These are phyloP conservation scores for Parmelia sp. DNA, from an alignment of 495 filamentous ascomycete species.

Conservation along the genomic window DNA sequence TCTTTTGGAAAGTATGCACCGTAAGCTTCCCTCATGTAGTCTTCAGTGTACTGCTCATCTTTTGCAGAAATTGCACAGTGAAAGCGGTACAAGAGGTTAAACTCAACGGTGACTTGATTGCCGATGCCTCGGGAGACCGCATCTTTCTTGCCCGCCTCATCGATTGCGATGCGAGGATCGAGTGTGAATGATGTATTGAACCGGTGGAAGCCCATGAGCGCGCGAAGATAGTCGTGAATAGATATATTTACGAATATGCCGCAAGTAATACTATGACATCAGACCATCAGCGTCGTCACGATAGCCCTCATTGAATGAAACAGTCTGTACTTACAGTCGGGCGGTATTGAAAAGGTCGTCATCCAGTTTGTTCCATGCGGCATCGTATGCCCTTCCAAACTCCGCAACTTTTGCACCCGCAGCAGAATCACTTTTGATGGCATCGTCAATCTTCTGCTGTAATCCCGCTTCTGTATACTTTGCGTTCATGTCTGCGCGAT, in stretches of 20 bases:
- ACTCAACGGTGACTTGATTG: slow-evolving; percentile 51
- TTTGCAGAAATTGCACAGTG: slow-evolving; percentile 41
- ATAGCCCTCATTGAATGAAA: not conserved
- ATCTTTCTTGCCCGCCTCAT: slow-evolving; percentile 17
- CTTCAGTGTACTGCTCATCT: slow-evolving; percentile 45
- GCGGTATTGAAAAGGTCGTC: slow-evolving; percentile 39
- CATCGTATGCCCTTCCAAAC: slow-evolving; percentile 9
- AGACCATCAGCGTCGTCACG: not conserved
- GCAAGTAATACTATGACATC: slow-evolving; percentile 25
- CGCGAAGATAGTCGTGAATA: slow-evolving; percentile 30
- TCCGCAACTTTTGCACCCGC: not conserved
- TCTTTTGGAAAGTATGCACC: slow-evolving; percentile 24
- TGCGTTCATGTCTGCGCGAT: not conserved
- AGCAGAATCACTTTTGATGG: not conserved
- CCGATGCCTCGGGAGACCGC: slow-evolving; percentile 35
- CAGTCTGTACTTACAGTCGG: slow-evolving; percentile 28
- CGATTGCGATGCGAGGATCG: slow-evolving; percentile 29
- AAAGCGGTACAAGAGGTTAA: slow-evolving; percentile 52
- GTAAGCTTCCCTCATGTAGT: slow-evolving; percentile 31
- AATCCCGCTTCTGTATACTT: not conserved
- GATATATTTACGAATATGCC: slow-evolving; percentile 35
- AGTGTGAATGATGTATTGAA: slow-evolving; percentile 32
- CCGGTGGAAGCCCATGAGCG: slow-evolving; percentile 21
- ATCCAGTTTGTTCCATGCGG: slow-evolving; percentile 29
- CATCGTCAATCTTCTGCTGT: slow-evolving; percentile 5